Evolutionary conservation across 768 basidiomycete genomes (phyloP), one percentile per base, ranked within the genome.

Genomic region (Lactifluus rugatus): DNA sequence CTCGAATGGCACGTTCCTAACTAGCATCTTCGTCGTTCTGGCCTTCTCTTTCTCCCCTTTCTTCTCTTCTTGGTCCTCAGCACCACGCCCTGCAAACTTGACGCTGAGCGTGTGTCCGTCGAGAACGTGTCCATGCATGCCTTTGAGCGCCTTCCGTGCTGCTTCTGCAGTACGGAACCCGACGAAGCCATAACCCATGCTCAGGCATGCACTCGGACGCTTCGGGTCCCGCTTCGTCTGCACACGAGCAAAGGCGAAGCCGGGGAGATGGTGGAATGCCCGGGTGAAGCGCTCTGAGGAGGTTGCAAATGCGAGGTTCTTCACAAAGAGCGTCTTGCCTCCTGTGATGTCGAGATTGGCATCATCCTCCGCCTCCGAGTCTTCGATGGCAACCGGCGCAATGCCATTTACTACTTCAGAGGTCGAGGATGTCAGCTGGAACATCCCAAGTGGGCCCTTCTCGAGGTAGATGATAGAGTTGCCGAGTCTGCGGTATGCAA

Each of bases 1-100:
- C 71, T 99, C 96, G 74, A 99, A 99, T 41, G 96, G 93, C 54
- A 97, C 80, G 66, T 99, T 99, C 82, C 97, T 98, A 64, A 98
- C 92, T 51, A 98, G 83, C 79, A 98, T 85, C 82, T 97, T 98
- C 62, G 93, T 89, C 61, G 88, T 87, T 58, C 81, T 84, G 31
- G 73, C 70, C 9, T 63, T 63, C 16, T 65, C 73, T 25, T 67
- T 71, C 56, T 70, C 75, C 32, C 67, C 74, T 16, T 65, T 69
- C 45, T 72, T 73, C 49, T 64, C 69, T 61, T 69, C 74, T 50
- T 81, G 82, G 36, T 83, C 87, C 41, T 82, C 83, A 9, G 68
- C 70, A 0, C 91, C 92, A 6, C 93, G 78, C 19, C 89, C 89
- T 2, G 95, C 91, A 57, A 93, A 94, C 69, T 84, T 86, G 55